phyloP scores from a whole-genome alignment of 2,329 filamentous ascomycete species.

The Graphilbum fragrans region DNA sequence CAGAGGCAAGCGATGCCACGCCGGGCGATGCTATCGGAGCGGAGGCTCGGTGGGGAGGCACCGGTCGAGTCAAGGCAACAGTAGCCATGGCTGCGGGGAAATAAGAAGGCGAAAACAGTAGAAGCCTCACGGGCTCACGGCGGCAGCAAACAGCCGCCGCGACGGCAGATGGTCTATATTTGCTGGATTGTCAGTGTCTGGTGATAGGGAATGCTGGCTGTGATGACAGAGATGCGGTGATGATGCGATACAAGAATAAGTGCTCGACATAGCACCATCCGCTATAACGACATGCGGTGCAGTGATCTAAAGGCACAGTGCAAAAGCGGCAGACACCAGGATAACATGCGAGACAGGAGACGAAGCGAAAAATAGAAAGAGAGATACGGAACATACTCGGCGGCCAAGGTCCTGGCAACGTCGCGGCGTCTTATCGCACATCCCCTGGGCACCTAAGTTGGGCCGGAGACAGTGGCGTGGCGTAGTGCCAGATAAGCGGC shows the following conservation, averaged over 20 bases:
- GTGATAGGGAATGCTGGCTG: too few relatives aligned
- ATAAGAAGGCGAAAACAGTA: background rate
- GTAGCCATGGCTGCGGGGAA: conserved; percentile 32
- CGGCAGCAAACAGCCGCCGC: background rate
- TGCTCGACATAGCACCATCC: too few relatives aligned
- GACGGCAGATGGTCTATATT: background rate
- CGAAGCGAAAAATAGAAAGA: background rate
- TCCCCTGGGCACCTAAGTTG: too few relatives aligned
- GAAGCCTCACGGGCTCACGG: background rate
- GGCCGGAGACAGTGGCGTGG: too few relatives aligned
- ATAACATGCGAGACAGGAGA: background rate
- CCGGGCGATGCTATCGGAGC: conserved; percentile 18
- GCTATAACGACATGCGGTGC: too few relatives aligned
- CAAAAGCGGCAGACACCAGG: too few relatives aligned
- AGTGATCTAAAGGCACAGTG: too few relatives aligned
- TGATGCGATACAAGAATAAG: background rate
- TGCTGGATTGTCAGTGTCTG: background rate
- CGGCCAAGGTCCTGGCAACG: too few relatives aligned
- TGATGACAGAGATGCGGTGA: too few relatives aligned
- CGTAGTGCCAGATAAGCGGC: too few relatives aligned
- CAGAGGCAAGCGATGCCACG: conserved; percentile 16
- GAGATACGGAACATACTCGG: background rate
- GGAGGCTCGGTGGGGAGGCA: conserved; percentile 20
- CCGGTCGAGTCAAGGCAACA: conserved; percentile 32
- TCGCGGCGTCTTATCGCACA: too few relatives aligned